A percentile compares a stretch with the other conserved stretches of the same genome.
Evolutionary conservation across 2,329 filamentous ascomycete genomes (phyloP).

Genomic region (Fusarium devonianum): DNA sequence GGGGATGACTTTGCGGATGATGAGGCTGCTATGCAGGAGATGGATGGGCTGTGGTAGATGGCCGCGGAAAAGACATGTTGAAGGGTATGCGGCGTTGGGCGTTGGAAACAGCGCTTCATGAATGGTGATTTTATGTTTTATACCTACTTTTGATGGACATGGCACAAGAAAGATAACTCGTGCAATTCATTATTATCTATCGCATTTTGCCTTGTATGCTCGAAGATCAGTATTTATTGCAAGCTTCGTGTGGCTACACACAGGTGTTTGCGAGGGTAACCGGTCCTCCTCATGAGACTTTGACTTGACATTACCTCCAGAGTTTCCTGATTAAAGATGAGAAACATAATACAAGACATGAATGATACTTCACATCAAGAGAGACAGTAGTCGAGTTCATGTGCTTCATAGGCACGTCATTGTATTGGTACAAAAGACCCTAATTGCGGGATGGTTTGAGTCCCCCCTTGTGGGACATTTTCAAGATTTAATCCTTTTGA

Average conservation of each 20-base stretch:
- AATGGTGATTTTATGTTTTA: too few relatives aligned
- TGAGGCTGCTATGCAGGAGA: conserved; percentile 72
- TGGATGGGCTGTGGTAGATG: conserved; percentile 62
- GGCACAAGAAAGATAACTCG: too few relatives aligned
- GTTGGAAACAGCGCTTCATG: not conserved
- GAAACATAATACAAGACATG: too few relatives aligned
- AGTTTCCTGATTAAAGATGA: too few relatives aligned
- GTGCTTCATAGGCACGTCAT: conserved; percentile 31
- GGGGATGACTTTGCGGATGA: conserved; percentile 64
- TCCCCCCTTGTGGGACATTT: conserved; percentile 28
- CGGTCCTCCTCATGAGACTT: too few relatives aligned
- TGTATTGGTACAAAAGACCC: conserved; percentile 33
- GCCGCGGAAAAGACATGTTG: not conserved
- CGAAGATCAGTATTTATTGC: too few relatives aligned
- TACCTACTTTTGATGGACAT: too few relatives aligned
- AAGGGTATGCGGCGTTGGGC: conserved; percentile 3
- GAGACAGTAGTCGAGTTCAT: conserved; percentile 8
- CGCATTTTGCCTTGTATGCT: too few relatives aligned
- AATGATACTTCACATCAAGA: not conserved
- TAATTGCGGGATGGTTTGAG: conserved; percentile 22
- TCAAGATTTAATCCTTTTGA: conserved; percentile 27
- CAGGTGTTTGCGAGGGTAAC: too few relatives aligned
- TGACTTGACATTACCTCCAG: too few relatives aligned
- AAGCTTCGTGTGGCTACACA: too few relatives aligned
- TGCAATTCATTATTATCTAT: too few relatives aligned